Conservation (phyloP, 306 rosid species). For the Trifolium fragiferum region DNA sequence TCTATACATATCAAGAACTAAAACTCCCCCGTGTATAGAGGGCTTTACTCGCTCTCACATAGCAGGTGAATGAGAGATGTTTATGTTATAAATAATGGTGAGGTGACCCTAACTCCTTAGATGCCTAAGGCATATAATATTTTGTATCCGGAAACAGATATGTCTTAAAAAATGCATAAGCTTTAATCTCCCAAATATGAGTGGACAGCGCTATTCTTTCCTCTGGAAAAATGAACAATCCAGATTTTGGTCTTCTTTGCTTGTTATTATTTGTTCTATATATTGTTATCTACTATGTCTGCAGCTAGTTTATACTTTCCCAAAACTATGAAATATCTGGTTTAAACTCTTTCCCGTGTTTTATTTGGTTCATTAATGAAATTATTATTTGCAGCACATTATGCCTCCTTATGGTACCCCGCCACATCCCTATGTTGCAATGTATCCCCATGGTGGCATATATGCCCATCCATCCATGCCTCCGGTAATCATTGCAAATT, state of each 20-base stretch:
- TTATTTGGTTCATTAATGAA: constrained; percentile 30
- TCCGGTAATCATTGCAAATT: constrained; percentile 66
- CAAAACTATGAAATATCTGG: constrained; percentile 24
- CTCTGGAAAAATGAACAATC: constrained; percentile 13
- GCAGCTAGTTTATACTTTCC: constrained; percentile 13
- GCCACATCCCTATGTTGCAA: constrained; percentile 90
- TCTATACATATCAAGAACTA: not conserved
- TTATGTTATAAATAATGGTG: constrained; percentile 23
- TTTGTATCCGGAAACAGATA: not conserved
- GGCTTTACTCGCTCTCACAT: not conserved
- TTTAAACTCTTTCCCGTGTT: constrained; percentile 20
- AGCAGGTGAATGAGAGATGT: not conserved
- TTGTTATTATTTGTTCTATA: constrained; percentile 33
- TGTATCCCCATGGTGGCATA: constrained; percentile 99
- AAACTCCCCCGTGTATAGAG: not conserved
- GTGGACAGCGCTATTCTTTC: constrained; percentile 4
- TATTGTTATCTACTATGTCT: constrained; percentile 16
- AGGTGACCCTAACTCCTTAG: constrained; percentile 10
- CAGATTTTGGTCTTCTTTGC: constrained; percentile 31
- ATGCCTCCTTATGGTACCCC: constrained; percentile 99
- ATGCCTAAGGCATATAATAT: constrained; percentile 13
- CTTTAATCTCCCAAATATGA: constrained; percentile 17
- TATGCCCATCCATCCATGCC: constrained; percentile 99
- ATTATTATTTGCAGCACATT: constrained; percentile 74
- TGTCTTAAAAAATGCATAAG: not conserved